phyloP scores from a whole-genome alignment of 192 early-diverging fungal genomes.

The Rhizophlyctis rosea region DNA sequence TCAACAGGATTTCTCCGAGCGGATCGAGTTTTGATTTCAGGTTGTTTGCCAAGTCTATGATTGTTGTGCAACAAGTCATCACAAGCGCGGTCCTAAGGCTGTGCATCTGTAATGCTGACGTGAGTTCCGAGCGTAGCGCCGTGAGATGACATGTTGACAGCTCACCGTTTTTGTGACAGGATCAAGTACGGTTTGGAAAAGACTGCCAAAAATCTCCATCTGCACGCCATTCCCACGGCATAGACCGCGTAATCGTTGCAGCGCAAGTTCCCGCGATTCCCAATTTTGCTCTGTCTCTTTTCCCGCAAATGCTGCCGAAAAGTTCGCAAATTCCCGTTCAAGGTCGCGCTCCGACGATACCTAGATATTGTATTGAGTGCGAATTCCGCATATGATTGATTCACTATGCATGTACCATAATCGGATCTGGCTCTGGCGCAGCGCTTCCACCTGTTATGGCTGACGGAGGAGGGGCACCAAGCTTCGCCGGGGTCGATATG shows the following conservation, averaged over 20 bases:
- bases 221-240: constrained; percentile 18
- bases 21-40: constrained; percentile 18
- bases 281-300: constrained; percentile 43
- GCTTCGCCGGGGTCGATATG: too few relatives aligned
- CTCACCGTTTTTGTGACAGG: constrained; percentile 21
- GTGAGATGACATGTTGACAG: not conserved
- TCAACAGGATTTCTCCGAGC: constrained; percentile 16
- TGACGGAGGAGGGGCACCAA: too few relatives aligned
- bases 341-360: not conserved
- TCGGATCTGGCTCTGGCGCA: too few relatives aligned
- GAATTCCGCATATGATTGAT: too few relatives aligned
- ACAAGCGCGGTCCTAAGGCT: constrained; percentile 35
- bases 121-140: not conserved
- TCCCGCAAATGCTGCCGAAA: constrained; percentile 17
- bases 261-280: constrained; percentile 27
- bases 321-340: not conserved
- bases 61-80: constrained; percentile 24
- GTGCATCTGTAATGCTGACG: constrained; percentile 19
- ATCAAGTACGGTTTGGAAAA: constrained; percentile 9
- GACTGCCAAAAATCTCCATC: not conserved
- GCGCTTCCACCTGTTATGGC: too few relatives aligned
- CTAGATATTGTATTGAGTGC: too few relatives aligned
- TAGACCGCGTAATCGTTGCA: constrained; percentile 22
- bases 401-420: too few relatives aligned
- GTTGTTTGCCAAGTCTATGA: constrained; percentile 8